Evolutionary conservation across 768 basidiomycete species (phyloP).

Genomic region (Macrolepiota fuliginosa): DNA sequence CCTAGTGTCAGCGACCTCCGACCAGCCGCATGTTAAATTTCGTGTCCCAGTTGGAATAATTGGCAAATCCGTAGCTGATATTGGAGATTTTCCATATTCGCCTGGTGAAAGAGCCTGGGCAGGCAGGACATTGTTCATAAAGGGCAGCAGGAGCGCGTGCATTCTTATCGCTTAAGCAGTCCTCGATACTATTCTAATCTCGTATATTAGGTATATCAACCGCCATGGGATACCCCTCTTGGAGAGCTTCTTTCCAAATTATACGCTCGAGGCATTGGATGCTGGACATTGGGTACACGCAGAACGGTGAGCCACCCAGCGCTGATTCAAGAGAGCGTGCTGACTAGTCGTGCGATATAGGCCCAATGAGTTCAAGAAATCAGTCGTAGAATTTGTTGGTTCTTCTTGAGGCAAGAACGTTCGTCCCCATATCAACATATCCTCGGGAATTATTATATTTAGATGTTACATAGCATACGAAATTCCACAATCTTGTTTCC

Average conservation of each 20-base stretch:
- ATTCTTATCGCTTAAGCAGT: background rate
- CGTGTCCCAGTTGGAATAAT: constrained; percentile 73
- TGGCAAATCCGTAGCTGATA: constrained; percentile 48
- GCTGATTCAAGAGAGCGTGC: background rate
- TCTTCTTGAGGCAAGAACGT: too few relatives aligned
- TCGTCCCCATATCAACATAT: too few relatives aligned
- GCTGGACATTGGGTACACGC: constrained; percentile 74
- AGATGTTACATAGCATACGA: too few relatives aligned
- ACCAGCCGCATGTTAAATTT: constrained; percentile 42
- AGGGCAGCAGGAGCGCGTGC: constrained; percentile 72
- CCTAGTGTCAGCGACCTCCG: constrained; percentile 37
- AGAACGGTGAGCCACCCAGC: constrained; percentile 35
- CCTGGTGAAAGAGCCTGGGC: constrained; percentile 52
- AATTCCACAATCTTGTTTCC: too few relatives aligned
- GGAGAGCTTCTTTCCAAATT: constrained; percentile 71
- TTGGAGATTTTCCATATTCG: constrained; percentile 78
- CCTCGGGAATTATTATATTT: too few relatives aligned
- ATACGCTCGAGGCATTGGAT: constrained; percentile 61
- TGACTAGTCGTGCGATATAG: constrained; percentile 22
- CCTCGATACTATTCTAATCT: background rate
- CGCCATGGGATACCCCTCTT: constrained; percentile 61
- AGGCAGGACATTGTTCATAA: constrained; percentile 73
- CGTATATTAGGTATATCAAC: constrained; percentile 65
- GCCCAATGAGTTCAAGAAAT: constrained; percentile 56
- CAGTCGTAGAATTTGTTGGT: constrained; percentile 25